Base-by-base conservation (phyloP, 2,329 filamentous ascomycete genomes). In the Neopestalotiopsis clavispora region DNA sequence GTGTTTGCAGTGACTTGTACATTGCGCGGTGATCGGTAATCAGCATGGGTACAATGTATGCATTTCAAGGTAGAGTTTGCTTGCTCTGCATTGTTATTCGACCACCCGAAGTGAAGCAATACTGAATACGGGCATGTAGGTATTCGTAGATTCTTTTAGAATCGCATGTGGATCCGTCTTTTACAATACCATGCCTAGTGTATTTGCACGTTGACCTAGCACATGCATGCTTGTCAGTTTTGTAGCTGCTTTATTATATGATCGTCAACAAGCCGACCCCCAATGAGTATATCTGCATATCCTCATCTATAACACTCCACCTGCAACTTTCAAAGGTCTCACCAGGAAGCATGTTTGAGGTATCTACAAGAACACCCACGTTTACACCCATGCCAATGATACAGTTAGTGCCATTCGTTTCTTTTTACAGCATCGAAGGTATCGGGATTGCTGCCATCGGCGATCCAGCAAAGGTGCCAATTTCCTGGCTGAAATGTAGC, bases 221-320 rank as follows among this genome's bases (percentile, higher is more conserved):
- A 28, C 23, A 28, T 28, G 23, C 23, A 52, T 52, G 17, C 45
- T 49, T 49, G 45, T 49, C 45, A 49, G 17, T 14, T 20, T 52
- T 20, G 45, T 52, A 20, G 45, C 45, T 52, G 17, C 20, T n/a
- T 52, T 52, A 52, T 52, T 52, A 52, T 52, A 52, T 52, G 45
- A 52, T 52, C 45, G 45, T 52, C 45, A 17, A 52, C 34, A 23
- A 17, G n/a, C 17, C 45, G 20, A 20, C 14, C 45, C 45, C n/a
- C 45, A 52, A 52, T 52, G 14, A 52, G 45, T 52, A 52, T 52
- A 52, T 52, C 45, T 52, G 45, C 45, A 52, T 52, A 52, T 52
- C 45, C n/a, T 52, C 45, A 52, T 52, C 17, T 52, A 23, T 52
- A n/a, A 17, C n/a, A 52, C 45, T 52, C 45, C 45, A 52, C 45